Evolutionary conservation across 2,329 filamentous ascomycete species (phyloP).

Genomic region (Scedosporium minutisporum): DNA sequence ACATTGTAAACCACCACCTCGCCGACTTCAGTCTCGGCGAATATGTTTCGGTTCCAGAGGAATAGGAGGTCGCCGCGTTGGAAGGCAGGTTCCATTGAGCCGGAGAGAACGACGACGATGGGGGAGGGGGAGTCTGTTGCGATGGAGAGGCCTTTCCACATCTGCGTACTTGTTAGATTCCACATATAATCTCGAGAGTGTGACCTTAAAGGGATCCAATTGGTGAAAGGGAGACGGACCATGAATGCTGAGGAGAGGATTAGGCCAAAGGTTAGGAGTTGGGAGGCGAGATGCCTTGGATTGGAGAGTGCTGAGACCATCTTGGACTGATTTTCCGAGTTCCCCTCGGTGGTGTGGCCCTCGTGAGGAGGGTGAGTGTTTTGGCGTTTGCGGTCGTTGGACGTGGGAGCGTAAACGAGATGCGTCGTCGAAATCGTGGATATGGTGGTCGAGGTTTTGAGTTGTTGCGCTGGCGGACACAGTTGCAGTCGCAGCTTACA

Average conservation of each 20-base stretch:
- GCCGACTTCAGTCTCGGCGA: conserved; percentile 45
- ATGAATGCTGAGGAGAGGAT: conserved; percentile 89
- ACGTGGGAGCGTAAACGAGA: neutral
- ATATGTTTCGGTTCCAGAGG: conserved; percentile 62
- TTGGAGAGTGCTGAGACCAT: conserved; percentile 66
- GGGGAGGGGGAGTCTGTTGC: conserved; percentile 65
- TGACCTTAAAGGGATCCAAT: neutral
- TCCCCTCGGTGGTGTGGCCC: neutral
- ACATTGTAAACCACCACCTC: conserved; percentile 67
- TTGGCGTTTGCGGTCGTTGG: neutral
- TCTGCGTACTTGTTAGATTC: conserved; percentile 25
- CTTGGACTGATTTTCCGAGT: conserved; percentile 9
- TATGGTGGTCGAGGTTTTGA: neutral
- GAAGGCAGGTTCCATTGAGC: conserved; percentile 78
- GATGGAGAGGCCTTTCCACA: conserved; percentile 84
- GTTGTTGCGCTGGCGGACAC: neutral
- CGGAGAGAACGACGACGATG: conserved; percentile 75
- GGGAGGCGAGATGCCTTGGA: conserved; percentile 69
- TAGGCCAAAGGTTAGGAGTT: conserved; percentile 83
- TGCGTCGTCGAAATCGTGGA: neutral
- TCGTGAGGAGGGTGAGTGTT: neutral
- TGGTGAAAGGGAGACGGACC: conserved; percentile 32
- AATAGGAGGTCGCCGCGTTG: conserved; percentile 68
- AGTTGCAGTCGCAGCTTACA: neutral
- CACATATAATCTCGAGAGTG: neutral